phyloP scores from a whole-genome alignment of 2,329 filamentous ascomycete genomes.

The Aspergillus sp. region DNA sequence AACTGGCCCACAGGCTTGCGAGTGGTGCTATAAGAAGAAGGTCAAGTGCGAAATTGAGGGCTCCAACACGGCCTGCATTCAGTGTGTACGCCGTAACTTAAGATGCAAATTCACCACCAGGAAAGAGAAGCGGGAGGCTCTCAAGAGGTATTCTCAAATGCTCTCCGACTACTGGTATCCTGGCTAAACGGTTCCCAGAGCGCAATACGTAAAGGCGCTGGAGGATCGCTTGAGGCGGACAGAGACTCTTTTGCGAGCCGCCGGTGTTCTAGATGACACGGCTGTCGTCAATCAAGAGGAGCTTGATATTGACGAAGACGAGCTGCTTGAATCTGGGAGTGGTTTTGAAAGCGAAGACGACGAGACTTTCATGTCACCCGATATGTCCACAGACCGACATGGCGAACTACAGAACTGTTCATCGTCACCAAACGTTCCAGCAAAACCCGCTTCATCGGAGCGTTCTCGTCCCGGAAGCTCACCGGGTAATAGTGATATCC shows the following conservation, averaged over 20 bases:
- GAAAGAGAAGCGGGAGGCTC: conserved; percentile 83
- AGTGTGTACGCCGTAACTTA: conserved; percentile 90
- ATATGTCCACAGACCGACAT: conserved; percentile 23
- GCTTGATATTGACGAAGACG: conserved; percentile 13
- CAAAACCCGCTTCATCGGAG: conserved; percentile 4
- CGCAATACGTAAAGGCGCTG: conserved; percentile 86
- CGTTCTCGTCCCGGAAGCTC: too few species aligned
- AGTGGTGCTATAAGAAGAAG: conserved; percentile 79
- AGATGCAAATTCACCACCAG: conserved; percentile 88
- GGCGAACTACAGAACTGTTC: conserved; percentile 1
- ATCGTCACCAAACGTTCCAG: conserved; percentile 3
- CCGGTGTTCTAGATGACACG: conserved; percentile 71
- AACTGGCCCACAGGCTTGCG: conserved; percentile 56
- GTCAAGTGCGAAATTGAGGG: conserved; percentile 93
- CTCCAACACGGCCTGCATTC: conserved; percentile 60
- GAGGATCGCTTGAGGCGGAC: conserved; percentile 86
- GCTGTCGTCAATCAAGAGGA: conserved; percentile 47
- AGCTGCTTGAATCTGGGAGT: conserved; percentile 8
- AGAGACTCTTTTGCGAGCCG: conserved; percentile 75
- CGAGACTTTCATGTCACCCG: conserved; percentile 29
- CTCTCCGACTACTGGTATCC: neutral
- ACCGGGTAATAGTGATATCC: conserved; percentile 37
- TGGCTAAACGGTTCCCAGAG: conserved; percentile 41
- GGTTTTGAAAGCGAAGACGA: conserved; percentile 31
- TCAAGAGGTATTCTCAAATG: conserved; percentile 60